Evolutionary conservation across 2,329 filamentous ascomycete genomes (phyloP), one percentile per base, ranked within the genome.

Genomic region (Cryphonectria carpinicola): DNA sequence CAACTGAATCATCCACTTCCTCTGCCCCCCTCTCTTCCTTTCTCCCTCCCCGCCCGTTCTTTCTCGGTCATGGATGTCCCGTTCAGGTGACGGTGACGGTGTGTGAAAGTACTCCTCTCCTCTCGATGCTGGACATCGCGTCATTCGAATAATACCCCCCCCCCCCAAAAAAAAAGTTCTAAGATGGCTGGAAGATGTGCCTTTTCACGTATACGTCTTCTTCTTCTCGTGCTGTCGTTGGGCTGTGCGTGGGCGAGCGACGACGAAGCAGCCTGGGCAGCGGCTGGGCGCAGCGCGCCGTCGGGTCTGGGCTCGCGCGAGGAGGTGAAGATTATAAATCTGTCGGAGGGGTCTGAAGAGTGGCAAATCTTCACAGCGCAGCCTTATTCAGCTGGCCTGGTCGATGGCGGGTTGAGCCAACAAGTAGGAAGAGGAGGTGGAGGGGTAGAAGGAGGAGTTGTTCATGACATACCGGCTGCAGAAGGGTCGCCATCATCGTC

Each of bases 181-280:
- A 28, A 28, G 28, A 28, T 77, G 74, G 73, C 74, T 60, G 66
- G 54, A 61, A 74, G 65, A 71, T 65, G 72, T 68, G 66, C 73
- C 25, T 35, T 22, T 73, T 63, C 70, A 60, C 70, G 68, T 37
- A 70, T 77, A 43, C 70, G 54, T 32, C 60, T 70, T 46, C 74
- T 77, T 67, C 73, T 77, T 17, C 71, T 77, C 19, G 67, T 78
- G 61, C 66, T 77, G 4, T 69, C 70, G 37, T 73, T 75, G 67
- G 74, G 73, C 73, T 76, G 72, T 72, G 76, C 76, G 72, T 75
- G 72, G 74, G 73, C 73, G 61, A 66, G 68, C 52, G 69, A 69
- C 52, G 61, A 65, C 65, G 67, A 65, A 58, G 54, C 60, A 28
- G 28, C 28, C 64, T 64, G 67, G 71, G 41, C 41, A 22, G 7